Evolutionary conservation across 192 early-diverging fungal species (phyloP).

Genomic region (Coemansia sp.): DNA sequence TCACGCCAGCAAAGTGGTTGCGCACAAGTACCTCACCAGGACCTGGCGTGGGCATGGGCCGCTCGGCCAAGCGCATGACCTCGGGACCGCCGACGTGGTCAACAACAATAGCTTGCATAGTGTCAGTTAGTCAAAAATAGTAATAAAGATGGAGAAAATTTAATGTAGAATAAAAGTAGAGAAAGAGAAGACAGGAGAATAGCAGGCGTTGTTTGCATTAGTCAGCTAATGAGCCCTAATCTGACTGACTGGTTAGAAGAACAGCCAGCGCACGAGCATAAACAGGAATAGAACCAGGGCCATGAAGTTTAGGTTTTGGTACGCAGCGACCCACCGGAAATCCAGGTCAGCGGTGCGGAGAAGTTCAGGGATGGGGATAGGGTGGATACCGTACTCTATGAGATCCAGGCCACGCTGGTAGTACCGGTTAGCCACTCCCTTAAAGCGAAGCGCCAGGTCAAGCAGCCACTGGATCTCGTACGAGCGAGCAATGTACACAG

Average conservation of each 20-base stretch:
- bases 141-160: background rate
- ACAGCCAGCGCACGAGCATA: constrained; percentile 20
- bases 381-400: constrained; percentile 9
- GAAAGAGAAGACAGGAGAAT: background rate
- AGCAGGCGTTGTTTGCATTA: background rate
- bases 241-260: background rate
- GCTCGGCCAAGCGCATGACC: constrained; percentile 57
- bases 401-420: constrained; percentile 32
- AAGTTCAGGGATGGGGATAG: constrained; percentile 28
- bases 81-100: constrained; percentile 62
- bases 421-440: constrained; percentile 26
- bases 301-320: constrained; percentile 43
- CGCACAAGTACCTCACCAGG: constrained; percentile 70
- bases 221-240: background rate
- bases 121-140: background rate
- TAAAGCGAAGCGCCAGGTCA: constrained; percentile 20
- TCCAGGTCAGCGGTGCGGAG: constrained; percentile 34
- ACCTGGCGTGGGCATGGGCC: constrained; percentile 56
- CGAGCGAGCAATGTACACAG: constrained; percentile 39
- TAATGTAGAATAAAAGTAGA: background rate
- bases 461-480: constrained; percentile 58
- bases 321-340: constrained; percentile 47
- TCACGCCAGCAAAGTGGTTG: constrained; percentile 80
- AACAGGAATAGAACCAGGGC: constrained; percentile 18
- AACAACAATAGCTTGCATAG: constrained; percentile 60